Percentiles rank a stretch among this genome's conserved stretches.
phyloP scores from a whole-genome alignment of 148 eudicot genomes.

The Dianthus caryophyllus region DNA sequence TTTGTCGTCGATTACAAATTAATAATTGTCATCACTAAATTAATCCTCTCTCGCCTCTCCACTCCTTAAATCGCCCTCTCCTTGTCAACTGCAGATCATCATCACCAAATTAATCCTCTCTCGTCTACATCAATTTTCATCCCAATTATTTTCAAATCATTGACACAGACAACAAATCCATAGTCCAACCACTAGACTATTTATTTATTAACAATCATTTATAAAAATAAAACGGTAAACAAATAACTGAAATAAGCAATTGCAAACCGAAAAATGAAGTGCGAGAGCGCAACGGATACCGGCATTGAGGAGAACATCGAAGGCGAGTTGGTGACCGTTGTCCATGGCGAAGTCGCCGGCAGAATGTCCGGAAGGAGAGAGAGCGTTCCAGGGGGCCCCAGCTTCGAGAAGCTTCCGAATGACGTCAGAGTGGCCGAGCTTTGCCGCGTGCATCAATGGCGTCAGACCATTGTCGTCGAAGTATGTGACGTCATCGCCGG shows the following conservation, averaged over 20 bases:
- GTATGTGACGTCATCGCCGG: constrained; percentile 63
- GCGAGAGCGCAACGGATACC: constrained; percentile 29
- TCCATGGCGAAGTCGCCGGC: constrained; percentile 97
- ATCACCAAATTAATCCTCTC: too few relatives aligned
- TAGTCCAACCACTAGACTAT: too few relatives aligned
- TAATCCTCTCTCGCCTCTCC: too few relatives aligned
- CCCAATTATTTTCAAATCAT: too few relatives aligned
- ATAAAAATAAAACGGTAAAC: too few relatives aligned
- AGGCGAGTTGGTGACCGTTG: constrained; percentile 60
- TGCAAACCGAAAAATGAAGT: background rate
- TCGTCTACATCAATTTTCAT: too few relatives aligned
- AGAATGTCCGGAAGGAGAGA: constrained; percentile 64
- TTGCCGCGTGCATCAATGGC: constrained; percentile 92
- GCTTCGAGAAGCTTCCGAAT: constrained; percentile 62
- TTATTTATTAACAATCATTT: too few relatives aligned
- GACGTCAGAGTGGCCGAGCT: constrained; percentile 49
- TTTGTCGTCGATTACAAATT: too few relatives aligned
- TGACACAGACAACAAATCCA: background rate
- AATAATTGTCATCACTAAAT: too few relatives aligned
- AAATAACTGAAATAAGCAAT: too few relatives aligned
- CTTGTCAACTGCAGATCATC: too few relatives aligned
- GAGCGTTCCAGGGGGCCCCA: constrained; percentile 96
- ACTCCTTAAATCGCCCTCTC: too few relatives aligned
- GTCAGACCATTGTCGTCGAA: constrained; percentile 66
- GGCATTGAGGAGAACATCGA: constrained; percentile 68